Evolutionary conservation across 495 filamentous ascomycete species (phyloP).

Genomic region (Melanomma pulvis-pyrius): DNA sequence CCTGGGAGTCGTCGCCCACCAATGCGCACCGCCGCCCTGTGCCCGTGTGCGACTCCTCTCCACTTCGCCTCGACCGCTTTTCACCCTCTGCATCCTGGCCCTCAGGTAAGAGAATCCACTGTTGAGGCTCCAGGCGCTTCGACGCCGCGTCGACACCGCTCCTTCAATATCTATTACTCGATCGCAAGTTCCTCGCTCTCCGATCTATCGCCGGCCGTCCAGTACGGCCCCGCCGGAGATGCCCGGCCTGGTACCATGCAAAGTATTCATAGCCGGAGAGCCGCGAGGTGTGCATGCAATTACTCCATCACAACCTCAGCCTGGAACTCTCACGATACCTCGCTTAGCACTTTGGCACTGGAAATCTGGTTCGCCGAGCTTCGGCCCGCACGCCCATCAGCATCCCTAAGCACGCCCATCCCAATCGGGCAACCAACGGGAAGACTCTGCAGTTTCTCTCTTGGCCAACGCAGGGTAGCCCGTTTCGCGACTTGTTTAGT

Average conservation of each 20-base stretch:
- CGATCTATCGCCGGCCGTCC: no score
- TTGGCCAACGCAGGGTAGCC: background rate
- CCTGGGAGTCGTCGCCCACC: constrained; percentile 6
- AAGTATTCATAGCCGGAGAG: background rate
- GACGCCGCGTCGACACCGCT: background rate
- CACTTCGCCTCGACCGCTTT: background rate
- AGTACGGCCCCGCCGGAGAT: no score
- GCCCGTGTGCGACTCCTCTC: background rate
- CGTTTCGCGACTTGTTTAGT: background rate
- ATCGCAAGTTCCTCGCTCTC: background rate
- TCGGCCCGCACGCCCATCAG: background rate
- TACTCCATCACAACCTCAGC: background rate
- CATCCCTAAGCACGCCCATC: background rate
- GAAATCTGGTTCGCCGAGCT: background rate
- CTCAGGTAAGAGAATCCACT: constrained; percentile 28
- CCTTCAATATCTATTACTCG: constrained; percentile 10
- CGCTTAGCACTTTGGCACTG: background rate
- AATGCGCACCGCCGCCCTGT: background rate
- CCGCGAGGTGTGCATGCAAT: background rate
- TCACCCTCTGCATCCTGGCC: background rate
- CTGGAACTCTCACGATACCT: background rate
- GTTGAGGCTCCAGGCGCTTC: constrained; percentile 11
- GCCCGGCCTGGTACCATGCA: background rate
- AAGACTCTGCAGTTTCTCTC: constrained; percentile 9
- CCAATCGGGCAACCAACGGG: background rate